Evolutionary conservation across 2,329 filamentous ascomycete genomes (phyloP).

Genomic region (Alternaria tenuissima): DNA sequence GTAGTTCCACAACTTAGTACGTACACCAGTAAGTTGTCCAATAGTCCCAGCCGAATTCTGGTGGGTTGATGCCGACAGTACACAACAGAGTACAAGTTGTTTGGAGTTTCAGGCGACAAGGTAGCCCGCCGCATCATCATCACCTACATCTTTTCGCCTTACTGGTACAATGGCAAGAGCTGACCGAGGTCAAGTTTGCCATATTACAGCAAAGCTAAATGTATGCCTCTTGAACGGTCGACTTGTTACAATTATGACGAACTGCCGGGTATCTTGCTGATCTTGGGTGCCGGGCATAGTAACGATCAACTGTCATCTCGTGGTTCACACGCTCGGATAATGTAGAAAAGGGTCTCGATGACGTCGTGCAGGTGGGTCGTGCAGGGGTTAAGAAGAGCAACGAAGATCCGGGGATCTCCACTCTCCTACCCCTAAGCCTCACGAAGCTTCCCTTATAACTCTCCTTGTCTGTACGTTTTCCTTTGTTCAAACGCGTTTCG

Average conservation of each 20-base stretch:
- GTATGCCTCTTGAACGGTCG: too few species aligned
- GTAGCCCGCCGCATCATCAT: too few species aligned
- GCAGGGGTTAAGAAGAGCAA: not conserved
- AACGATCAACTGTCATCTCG: not conserved
- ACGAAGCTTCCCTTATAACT: not conserved
- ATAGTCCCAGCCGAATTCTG: too few species aligned
- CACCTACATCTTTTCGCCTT: too few species aligned
- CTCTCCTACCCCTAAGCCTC: slow-evolving; percentile 11
- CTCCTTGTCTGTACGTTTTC: not conserved
- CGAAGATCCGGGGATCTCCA: slow-evolving; percentile 20
- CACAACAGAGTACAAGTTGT: too few species aligned
- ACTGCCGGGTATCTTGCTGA: not conserved
- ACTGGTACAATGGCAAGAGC: too few species aligned
- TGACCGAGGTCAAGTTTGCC: too few species aligned
- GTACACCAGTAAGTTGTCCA: too few species aligned
- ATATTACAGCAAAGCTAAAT: too few species aligned
- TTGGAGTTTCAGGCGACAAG: too few species aligned
- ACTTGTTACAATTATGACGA: not conserved
- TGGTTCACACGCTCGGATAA: slow-evolving; percentile 1
- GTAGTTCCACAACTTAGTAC: too few species aligned
- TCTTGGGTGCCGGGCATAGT: not conserved
- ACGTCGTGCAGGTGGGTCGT: slow-evolving; percentile 4
- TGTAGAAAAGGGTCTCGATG: slow-evolving; percentile 11
- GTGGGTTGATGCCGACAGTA: too few species aligned
- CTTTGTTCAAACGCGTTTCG: not conserved